Percentiles rank a stretch among this genome's conserved stretches.
These are phyloP conservation scores for Alternaria longipes DNA, from an alignment of 2,329 filamentous ascomycete genomes.

Conservation along the genomic window DNA sequence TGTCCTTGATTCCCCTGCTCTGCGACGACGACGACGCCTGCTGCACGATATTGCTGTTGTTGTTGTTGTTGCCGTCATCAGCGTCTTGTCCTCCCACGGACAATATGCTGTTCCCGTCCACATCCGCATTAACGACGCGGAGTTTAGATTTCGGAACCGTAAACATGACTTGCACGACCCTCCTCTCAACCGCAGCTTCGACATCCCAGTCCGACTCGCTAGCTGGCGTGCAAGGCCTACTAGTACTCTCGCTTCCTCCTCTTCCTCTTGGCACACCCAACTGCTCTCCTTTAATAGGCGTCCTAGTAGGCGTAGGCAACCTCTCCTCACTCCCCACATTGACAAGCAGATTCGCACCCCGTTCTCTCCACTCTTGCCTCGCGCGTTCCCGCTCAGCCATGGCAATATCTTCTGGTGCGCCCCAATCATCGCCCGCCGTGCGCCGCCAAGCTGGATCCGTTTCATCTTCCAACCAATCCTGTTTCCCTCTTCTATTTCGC, in stretches of 20 bases:
- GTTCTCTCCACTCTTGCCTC: slow-evolving; percentile 43
- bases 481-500: slow-evolving; percentile 53
- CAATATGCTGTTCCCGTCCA: slow-evolving; percentile 41
- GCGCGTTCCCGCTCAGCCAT: slow-evolving; percentile 43
- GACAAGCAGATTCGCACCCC: slow-evolving; percentile 39
- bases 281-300: slow-evolving; percentile 36
- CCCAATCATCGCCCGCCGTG: slow-evolving; percentile 50
- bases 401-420: slow-evolving; percentile 44
- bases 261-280: slow-evolving; percentile 25
- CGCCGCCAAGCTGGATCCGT: slow-evolving; percentile 41
- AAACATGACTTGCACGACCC: slow-evolving; percentile 75
- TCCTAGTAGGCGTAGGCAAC: slow-evolving; percentile 40
- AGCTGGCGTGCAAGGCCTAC: slow-evolving; percentile 39
- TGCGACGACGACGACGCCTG: too few species aligned
- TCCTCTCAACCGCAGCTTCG: slow-evolving; percentile 56
- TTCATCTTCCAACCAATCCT: slow-evolving; percentile 54
- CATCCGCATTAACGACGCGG: slow-evolving; percentile 78
- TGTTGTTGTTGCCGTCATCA: background rate
- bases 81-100: slow-evolving; percentile 16
- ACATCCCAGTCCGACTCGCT: slow-evolving; percentile 62
- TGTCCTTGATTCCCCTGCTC: slow-evolving; percentile 19
- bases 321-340: slow-evolving; percentile 38
- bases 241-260: too few species aligned
- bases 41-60: too few species aligned
- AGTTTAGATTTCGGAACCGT: slow-evolving; percentile 88